Evolutionary conservation across 1,139 yeast species (phyloP).

Genomic region (Geotrichum candidum): DNA sequence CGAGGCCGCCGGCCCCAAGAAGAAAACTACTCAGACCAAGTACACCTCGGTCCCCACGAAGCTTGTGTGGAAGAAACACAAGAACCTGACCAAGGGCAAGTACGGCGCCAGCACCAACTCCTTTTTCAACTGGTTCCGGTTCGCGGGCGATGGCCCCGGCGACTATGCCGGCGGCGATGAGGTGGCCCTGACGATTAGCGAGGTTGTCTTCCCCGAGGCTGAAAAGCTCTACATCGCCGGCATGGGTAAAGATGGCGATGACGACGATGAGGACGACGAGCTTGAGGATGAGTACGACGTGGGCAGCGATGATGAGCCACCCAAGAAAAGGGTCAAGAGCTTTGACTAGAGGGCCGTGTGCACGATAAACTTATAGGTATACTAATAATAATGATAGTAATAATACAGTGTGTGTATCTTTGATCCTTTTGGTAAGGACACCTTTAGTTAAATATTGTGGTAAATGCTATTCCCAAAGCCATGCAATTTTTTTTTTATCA

Average conservation of each 20-base stretch:
- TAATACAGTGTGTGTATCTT: too few relatives aligned
- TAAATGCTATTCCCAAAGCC: too few relatives aligned
- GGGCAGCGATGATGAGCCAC: constrained; percentile 25
- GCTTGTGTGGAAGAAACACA: constrained; percentile 36
- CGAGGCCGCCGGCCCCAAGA: background rate
- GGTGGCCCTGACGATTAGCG: constrained; percentile 36
- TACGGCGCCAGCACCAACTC: constrained; percentile 30
- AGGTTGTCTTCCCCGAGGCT: constrained; percentile 40
- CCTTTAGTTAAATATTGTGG: too few relatives aligned
- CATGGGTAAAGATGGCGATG: constrained; percentile 23
- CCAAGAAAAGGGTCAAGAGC: constrained; percentile 22
- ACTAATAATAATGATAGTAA: too few relatives aligned
- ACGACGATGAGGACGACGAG: constrained; percentile 18
- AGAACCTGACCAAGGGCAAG: constrained; percentile 28
- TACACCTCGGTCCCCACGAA: constrained; percentile 28
- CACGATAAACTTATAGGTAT: too few relatives aligned
- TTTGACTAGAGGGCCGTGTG: background rate
- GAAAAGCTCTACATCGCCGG: constrained; percentile 32
- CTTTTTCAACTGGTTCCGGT: constrained; percentile 37
- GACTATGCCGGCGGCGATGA: constrained; percentile 33
- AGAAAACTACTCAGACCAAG: constrained; percentile 1
- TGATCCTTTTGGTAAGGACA: too few relatives aligned
- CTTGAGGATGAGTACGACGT: constrained; percentile 25
- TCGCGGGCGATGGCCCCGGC: constrained; percentile 33
- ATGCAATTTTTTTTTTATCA: background rate